Evolutionary conservation across 345 rosid species (phyloP), one percentile per base, ranked within the genome.

Genomic region (Acer negundo): DNA sequence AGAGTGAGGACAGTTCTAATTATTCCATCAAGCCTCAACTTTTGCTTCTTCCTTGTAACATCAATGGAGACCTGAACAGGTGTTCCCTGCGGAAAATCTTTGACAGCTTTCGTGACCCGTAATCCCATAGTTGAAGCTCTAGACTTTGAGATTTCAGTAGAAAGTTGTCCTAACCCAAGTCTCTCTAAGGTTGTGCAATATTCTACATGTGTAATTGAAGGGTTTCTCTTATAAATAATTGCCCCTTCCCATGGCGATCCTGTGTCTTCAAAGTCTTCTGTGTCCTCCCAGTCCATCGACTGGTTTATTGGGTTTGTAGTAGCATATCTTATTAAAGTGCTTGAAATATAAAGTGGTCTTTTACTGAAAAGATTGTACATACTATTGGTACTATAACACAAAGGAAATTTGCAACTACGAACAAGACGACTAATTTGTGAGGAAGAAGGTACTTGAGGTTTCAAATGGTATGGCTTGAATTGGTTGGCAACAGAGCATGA

Each of bases 191-290:
- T 95, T 0, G 99, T 93, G 82, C 97, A 92, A 56, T 91, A 95
- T 67, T 95, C 99, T 23, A 90, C 62, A 78, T 95, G 98, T 8
- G 93, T 84, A 56, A 89, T 79, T 31, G 90, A 89, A 51, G 94
- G 85, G 79, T 90, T 91, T 81, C 98, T 93, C 86, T 81, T 84
- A 81, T 92, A 93, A 64, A 88, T 77, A 78, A 95, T 79, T 6
- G 98, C 92, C 68, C 97, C 98, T 87, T 92, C 97, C 99, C 99
- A 93, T 5, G 99, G 97, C 0, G 96, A 90, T 35, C 82, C 93
- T 0, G 64, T 13, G 67, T 90, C 96, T 75, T 88, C 87, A 10
- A 78, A 5, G 0, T 86, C 90, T 31, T 86, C 89, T 49, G 71
- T 75, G 80, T 88, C 92, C 20, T 82, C 93, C 96, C 90, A 90